phyloP scores from a whole-genome alignment of 352 stramenopile species.

The Pythium grandisporangium region DNA sequence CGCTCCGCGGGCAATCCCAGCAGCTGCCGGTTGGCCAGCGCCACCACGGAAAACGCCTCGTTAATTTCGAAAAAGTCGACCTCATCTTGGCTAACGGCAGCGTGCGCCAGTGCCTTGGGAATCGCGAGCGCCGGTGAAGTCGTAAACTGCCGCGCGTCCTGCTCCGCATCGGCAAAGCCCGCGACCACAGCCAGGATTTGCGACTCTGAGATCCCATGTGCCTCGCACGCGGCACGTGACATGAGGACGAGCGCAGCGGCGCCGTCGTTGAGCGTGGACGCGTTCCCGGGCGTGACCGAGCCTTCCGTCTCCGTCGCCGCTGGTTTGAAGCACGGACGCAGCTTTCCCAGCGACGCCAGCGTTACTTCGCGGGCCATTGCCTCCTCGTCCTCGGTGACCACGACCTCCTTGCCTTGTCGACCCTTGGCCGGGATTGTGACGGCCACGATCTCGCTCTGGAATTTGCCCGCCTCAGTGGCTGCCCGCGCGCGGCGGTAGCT shows the following conservation, averaged over 20 bases:
- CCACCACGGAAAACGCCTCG: conserved; percentile 95
- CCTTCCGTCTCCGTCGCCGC: conserved; percentile 48
- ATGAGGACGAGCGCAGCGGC: conserved; percentile 92
- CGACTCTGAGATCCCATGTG: conserved; percentile 37
- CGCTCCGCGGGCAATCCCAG: conserved; percentile 76
- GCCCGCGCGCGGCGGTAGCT: conserved; percentile 83
- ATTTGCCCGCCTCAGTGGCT: conserved; percentile 49
- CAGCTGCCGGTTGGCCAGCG: conserved; percentile 89
- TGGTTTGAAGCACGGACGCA: conserved; percentile 87
- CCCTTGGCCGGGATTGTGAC: conserved; percentile 51
- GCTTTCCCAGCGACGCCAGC: conserved; percentile 71
- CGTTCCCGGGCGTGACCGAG: conserved; percentile 93
- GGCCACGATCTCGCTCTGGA: conserved; percentile 70
- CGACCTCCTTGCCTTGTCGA: conserved; percentile 8
- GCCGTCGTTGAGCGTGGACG: conserved; percentile 94
- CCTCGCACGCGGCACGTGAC: conserved; percentile 64
- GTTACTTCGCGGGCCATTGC: conserved; percentile 65
- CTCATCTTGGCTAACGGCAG: conserved; percentile 69
- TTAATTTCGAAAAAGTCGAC: conserved; percentile 98
- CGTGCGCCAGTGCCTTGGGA: conserved; percentile 73
- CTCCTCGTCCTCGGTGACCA: conserved; percentile 86
- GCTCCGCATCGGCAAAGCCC: conserved; percentile 59
- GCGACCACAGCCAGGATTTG: conserved; percentile 58
- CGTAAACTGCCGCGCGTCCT: conserved; percentile 89
- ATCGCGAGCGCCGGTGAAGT: conserved; percentile 90